phyloP scores from a whole-genome alignment of 2,329 filamentous ascomycete species.

The Aureobasidium sp. region DNA sequence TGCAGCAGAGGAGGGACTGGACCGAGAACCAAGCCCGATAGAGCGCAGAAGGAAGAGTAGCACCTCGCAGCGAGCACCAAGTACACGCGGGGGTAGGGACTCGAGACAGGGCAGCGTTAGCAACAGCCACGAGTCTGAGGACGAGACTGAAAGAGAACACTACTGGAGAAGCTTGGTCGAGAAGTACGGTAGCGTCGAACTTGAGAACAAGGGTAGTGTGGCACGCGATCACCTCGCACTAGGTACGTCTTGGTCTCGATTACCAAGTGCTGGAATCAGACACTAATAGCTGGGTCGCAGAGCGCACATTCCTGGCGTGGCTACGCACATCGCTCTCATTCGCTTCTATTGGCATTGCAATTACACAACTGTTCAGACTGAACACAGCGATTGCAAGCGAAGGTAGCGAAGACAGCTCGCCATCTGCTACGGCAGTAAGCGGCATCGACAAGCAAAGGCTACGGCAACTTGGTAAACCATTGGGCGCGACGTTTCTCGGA shows the following conservation, averaged over 20 bases:
- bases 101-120: conserved; percentile 2
- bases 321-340: conserved; percentile 75
- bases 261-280: too few relatives aligned
- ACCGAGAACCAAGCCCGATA: conserved; percentile 8
- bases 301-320: conserved; percentile 81
- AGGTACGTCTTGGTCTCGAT: conserved; percentile 43
- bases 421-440: conserved; percentile 25
- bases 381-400: conserved; percentile 54
- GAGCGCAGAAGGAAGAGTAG: conserved; percentile 10
- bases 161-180: conserved; percentile 53
- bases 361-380: conserved; percentile 78
- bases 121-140: conserved; percentile 9
- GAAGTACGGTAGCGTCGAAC: conserved; percentile 60
- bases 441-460: conserved; percentile 31
- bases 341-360: conserved; percentile 72
- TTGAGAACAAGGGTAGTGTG: conserved; percentile 81
- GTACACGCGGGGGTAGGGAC: neutral
- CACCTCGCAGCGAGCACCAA: neutral
- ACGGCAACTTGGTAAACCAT: conserved; percentile 61
- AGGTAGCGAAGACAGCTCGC: conserved; percentile 19
- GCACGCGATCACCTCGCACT: conserved; percentile 75
- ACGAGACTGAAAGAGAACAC: conserved; percentile 25
- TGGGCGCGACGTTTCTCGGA: conserved; percentile 69
- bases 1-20: conserved; percentile 20
- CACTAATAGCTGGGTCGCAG: conserved; percentile 36